phyloP scores from a whole-genome alignment of 352 stramenopile species.

The Globisporangium orthogonon region DNA sequence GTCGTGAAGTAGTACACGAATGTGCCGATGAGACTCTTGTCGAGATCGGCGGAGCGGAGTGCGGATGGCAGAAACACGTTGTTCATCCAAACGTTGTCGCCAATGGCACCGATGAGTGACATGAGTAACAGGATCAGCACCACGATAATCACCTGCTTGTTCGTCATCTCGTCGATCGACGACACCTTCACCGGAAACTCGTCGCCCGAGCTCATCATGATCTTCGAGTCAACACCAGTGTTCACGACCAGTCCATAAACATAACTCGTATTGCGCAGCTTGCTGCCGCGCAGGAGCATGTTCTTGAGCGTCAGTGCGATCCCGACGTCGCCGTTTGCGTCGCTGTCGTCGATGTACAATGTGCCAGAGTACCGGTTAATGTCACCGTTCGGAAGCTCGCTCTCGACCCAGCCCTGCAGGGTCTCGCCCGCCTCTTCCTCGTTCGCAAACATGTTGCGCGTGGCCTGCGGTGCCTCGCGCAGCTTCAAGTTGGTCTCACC shows the following conservation, averaged over 20 bases:
- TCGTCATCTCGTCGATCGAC: slow-evolving; percentile 83
- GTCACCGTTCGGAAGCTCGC: slow-evolving; percentile 73
- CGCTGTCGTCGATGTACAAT: slow-evolving; percentile 49
- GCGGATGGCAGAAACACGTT: slow-evolving; percentile 28
- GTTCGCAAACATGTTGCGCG: slow-evolving; percentile 57
- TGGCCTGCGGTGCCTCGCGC: slow-evolving; percentile 52
- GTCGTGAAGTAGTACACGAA: slow-evolving; percentile 87
- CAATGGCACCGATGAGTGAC: slow-evolving; percentile 60
- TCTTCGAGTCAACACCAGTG: slow-evolving; percentile 89
- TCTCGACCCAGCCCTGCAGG: slow-evolving; percentile 67
- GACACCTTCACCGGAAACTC: slow-evolving; percentile 80
- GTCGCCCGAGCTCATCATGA: slow-evolving; percentile 88
- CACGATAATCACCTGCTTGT: slow-evolving; percentile 80
- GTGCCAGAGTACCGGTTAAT: slow-evolving; percentile 80
- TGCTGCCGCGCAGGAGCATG: slow-evolving; percentile 87
- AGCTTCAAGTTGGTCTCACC: slow-evolving; percentile 87
- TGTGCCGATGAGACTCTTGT: slow-evolving; percentile 40
- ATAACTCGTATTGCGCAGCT: slow-evolving; percentile 87
- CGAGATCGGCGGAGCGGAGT: slow-evolving; percentile 8
- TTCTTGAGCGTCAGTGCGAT: slow-evolving; percentile 80
- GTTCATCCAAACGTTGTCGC: slow-evolving; percentile 50
- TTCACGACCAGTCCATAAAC: slow-evolving; percentile 91
- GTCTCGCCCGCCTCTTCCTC: slow-evolving; percentile 61
- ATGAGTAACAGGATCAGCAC: slow-evolving; percentile 67
- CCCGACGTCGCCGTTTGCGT: slow-evolving; percentile 33